phyloP scores from a whole-genome alignment of 2,329 filamentous ascomycete species.

The Colletotrichum sojae region DNA sequence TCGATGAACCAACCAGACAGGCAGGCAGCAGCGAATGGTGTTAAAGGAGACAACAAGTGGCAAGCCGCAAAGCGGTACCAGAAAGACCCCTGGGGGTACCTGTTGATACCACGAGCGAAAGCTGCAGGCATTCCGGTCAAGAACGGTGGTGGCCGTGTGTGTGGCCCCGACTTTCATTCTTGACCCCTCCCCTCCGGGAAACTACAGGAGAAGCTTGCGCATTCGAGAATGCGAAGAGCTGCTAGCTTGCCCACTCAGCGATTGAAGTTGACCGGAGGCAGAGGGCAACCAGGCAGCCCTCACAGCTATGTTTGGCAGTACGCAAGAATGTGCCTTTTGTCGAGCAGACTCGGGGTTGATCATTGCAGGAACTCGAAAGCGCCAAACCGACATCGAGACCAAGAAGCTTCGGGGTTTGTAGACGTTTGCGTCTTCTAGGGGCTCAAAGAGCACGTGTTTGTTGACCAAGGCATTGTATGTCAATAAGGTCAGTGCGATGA shows the following conservation, averaged over 20 bases:
- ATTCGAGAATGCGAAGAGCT: conserved; percentile 4
- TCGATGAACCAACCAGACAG: background rate
- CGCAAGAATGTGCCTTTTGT: background rate
- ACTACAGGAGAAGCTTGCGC: conserved; percentile 1
- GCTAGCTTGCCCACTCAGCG: background rate
- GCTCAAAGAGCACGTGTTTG: conserved; percentile 18
- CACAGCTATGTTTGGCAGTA: background rate
- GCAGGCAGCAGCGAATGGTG: background rate
- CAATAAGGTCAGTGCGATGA: background rate
- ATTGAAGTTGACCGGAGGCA: background rate
- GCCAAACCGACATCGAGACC: background rate
- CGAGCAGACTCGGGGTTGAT: conserved; percentile 1
- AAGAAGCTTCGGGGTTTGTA: background rate
- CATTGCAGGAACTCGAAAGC: background rate
- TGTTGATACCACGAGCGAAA: conserved; percentile 15
- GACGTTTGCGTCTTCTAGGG: conserved; percentile 17
- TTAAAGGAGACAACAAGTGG: conserved; percentile 34
- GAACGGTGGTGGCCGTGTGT: background rate
- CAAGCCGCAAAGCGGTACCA: conserved; percentile 26
- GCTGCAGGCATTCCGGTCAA: conserved; percentile 6
- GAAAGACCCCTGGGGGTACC: conserved; percentile 14
- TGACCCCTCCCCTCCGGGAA: background rate
- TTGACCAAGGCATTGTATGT: conserved; percentile 26
- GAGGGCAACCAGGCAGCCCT: background rate
- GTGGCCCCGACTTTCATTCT: conserved; percentile 1